phyloP scores from a whole-genome alignment of 31 red algal species.

The Odonthalia washingtoniensis region DNA sequence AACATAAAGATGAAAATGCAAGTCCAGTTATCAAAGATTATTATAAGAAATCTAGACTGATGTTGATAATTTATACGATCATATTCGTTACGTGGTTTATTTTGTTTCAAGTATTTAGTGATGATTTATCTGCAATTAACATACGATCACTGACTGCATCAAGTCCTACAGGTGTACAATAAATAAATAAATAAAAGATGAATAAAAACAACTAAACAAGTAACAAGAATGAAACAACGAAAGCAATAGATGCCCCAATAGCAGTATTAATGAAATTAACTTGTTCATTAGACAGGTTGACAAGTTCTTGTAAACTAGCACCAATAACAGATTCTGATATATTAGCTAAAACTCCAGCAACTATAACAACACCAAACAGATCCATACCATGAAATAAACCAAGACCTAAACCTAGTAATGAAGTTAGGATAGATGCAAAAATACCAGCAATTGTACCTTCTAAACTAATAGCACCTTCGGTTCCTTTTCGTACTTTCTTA shows the following conservation, averaged over 20 bases:
- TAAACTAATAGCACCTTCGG: slow-evolving; percentile 93
- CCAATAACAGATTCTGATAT: slow-evolving; percentile 90
- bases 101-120: slow-evolving; percentile 49
- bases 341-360: slow-evolving; percentile 84
- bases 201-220: slow-evolving; percentile 4
- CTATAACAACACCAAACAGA: slow-evolving; percentile 46
- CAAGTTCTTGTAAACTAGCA: slow-evolving; percentile 65
- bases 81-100: slow-evolving; percentile 67
- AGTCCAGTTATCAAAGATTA: slow-evolving; percentile 71
- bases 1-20: slow-evolving; percentile 58
- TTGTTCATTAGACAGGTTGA: slow-evolving; percentile 79
- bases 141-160: slow-evolving; percentile 50
- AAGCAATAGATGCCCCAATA: slow-evolving; percentile 80
- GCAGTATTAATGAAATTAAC: slow-evolving; percentile 98
- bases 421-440: slow-evolving; percentile 51
- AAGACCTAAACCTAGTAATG: slow-evolving; percentile 53
- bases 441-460: slow-evolving; percentile 90
- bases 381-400: slow-evolving; percentile 53
- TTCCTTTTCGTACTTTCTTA: slow-evolving; percentile 74
- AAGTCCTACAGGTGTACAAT: slow-evolving; percentile 43
- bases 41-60: slow-evolving; percentile 56
- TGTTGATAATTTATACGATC: slow-evolving; percentile 72
- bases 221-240: slow-evolving; percentile 15
- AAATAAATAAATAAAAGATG: background rate
- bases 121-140: slow-evolving; percentile 46